Conservation (phyloP, 805 yeast genomes). For the Wickerhamiella kurtzmanii region DNA sequence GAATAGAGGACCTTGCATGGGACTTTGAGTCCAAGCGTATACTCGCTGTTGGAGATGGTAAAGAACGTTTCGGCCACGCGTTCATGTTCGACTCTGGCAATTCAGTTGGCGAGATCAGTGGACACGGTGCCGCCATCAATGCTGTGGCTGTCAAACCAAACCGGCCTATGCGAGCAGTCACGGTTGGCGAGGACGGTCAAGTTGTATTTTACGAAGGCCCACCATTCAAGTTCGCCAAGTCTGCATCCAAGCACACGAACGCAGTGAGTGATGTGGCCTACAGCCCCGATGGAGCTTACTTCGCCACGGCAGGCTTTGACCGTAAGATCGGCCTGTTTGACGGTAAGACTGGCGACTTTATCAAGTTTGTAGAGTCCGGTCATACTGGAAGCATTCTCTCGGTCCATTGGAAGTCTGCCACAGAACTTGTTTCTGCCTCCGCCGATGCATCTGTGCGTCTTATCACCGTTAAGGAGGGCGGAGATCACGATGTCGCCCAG, state of each 20-base stretch:
- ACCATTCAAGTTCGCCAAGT: conserved; percentile 73
- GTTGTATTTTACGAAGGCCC: conserved; percentile 82
- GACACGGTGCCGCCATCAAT: conserved; percentile 73
- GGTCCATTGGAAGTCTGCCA: conserved; percentile 49
- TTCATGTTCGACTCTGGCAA: conserved; percentile 92
- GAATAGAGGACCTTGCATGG: conserved; percentile 78
- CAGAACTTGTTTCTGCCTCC: conserved; percentile 59
- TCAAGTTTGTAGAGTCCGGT: conserved; percentile 33
- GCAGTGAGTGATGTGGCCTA: conserved; percentile 70
- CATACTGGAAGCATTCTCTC: conserved; percentile 78
- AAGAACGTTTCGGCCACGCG: conserved; percentile 82
- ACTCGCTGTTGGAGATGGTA: conserved; percentile 91
- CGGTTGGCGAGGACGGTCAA: conserved; percentile 81
- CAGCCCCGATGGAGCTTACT: conserved; percentile 63
- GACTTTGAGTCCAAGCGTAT: conserved; percentile 76
- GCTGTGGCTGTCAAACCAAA: conserved; percentile 73
- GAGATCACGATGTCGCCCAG: conserved; percentile 26
- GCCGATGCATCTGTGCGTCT: conserved; percentile 67
- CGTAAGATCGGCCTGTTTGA: conserved; percentile 65
- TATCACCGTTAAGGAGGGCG: conserved; percentile 41
- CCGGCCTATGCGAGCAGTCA: conserved; percentile 87
- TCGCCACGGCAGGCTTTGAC: conserved; percentile 78
- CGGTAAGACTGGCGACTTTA: conserved; percentile 71
- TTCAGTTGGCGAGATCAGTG: conserved; percentile 91
- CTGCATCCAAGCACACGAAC: conserved; percentile 63